Evolutionary conservation across 345 rosid species (phyloP).

Genomic region (Fremontodendron californicum): DNA sequence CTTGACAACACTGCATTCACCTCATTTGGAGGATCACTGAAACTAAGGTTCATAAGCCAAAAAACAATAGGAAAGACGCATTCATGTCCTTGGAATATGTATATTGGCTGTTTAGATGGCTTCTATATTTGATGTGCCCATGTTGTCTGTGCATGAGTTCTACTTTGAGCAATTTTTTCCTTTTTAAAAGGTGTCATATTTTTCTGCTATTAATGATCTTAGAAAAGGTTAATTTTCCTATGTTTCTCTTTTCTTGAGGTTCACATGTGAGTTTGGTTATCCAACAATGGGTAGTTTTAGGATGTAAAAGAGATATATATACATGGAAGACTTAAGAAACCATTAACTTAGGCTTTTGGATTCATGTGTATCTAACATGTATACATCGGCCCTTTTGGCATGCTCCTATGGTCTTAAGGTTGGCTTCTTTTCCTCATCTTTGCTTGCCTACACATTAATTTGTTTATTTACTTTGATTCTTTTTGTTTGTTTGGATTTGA

Average conservation of each 20-base stretch:
- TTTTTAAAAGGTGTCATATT: not conserved
- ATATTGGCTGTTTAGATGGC: not conserved
- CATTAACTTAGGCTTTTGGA: not conserved
- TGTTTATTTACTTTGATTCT: not conserved
- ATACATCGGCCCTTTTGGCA: not conserved
- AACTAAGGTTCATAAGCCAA: not conserved
- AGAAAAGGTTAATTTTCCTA: not conserved
- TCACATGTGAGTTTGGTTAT: not conserved
- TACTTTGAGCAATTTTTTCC: not conserved
- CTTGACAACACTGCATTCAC: too few relatives aligned
- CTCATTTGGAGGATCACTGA: not conserved
- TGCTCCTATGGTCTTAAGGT: not conserved
- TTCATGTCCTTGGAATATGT: not conserved
- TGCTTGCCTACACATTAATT: not conserved
- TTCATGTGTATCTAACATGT: constrained; percentile 3
- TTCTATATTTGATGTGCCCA: not conserved
- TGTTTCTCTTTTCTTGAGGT: not conserved
- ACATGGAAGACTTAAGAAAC: not conserved
- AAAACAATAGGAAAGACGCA: not conserved
- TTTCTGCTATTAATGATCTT: not conserved
- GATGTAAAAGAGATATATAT: not conserved
- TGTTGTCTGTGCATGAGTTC: not conserved
- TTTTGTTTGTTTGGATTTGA: constrained; percentile 19
- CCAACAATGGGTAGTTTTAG: not conserved
- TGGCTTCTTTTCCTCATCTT: not conserved